Percentiles rank a stretch among this genome's conserved stretches.
Evolutionary conservation across 441 rosid genomes (phyloP).

Genomic region (Metrosideros polymorpha): DNA sequence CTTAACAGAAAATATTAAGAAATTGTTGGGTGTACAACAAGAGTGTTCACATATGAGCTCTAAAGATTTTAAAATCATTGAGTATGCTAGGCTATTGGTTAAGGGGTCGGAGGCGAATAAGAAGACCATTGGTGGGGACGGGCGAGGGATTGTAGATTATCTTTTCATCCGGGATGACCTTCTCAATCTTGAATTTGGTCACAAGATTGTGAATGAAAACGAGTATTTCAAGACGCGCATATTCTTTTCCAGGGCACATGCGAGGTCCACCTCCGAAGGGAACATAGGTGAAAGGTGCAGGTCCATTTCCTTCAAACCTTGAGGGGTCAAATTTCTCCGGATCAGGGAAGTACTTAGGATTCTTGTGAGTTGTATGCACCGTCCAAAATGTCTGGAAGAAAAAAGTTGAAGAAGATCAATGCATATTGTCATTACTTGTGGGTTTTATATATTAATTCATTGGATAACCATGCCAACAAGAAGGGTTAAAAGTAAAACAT

Average conservation of each 20-base stretch:
- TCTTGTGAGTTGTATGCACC: not conserved
- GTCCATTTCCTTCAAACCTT: not conserved
- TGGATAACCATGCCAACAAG: not conserved
- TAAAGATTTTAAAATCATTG: not conserved
- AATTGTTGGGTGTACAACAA: not conserved
- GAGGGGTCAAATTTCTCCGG: not conserved
- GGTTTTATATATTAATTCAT: not conserved
- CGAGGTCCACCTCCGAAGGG: not conserved
- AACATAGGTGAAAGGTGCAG: not conserved
- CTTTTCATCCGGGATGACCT: not conserved
- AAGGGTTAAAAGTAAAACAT: not conserved
- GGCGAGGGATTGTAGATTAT: not conserved
- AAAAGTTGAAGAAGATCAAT: not conserved
- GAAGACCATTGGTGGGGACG: not conserved
- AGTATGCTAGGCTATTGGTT: not conserved
- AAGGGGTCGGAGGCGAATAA: not conserved
- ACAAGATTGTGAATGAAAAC: not conserved
- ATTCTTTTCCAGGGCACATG: not conserved
- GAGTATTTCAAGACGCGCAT: not conserved
- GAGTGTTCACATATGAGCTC: not conserved
- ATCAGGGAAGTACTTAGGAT: not conserved
- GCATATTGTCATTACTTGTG: not conserved
- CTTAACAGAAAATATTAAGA: too few relatives aligned
- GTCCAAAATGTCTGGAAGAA: not conserved
- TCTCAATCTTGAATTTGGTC: not conserved